These are phyloP conservation scores for Penicillium macrosclerotiorum DNA, from an alignment of 495 filamentous ascomycete genomes.

Conservation along the genomic window DNA sequence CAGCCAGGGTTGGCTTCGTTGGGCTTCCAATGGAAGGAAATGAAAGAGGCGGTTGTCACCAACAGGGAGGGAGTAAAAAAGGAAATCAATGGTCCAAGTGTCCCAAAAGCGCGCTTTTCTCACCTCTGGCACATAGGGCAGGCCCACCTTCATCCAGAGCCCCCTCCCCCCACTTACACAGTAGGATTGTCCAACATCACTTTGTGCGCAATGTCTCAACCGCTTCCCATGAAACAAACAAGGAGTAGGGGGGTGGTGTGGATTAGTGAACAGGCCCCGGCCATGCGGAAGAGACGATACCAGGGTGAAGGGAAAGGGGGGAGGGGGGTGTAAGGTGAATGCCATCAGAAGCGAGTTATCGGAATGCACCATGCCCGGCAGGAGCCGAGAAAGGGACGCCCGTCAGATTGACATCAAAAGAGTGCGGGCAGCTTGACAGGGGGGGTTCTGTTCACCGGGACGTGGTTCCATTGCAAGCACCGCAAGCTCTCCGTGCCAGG, in stretches of 20 bases:
- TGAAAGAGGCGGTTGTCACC: conserved; percentile 4
- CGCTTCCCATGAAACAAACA: not conserved
- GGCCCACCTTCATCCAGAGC: not conserved
- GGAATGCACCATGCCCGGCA: conserved; percentile 5
- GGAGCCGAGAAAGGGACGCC: conserved; percentile 5
- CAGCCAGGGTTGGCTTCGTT: conserved; percentile 17
- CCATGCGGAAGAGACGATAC: not conserved
- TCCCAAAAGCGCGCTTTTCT: conserved; percentile 3
- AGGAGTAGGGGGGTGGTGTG: not conserved
- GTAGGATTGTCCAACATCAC: conserved; percentile 4
- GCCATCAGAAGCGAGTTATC: conserved; percentile 2
- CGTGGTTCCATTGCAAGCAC: conserved; percentile 4
- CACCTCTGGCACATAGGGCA: conserved; percentile 1
- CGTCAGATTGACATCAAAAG: conserved; percentile 15
- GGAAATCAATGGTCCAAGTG: not conserved
- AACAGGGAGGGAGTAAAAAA: not conserved
- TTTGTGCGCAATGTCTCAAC: not conserved
- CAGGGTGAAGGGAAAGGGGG: not conserved
- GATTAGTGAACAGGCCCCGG: no score
- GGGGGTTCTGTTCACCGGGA: conserved; percentile 9
- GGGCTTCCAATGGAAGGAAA: conserved; percentile 13
- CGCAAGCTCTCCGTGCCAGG: conserved; percentile 7
- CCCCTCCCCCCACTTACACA: not conserved
- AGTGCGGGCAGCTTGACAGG: conserved; percentile 6
- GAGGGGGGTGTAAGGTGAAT: no score